Conservation (phyloP, 345 rosid species). For the Microcos paniculata region DNA sequence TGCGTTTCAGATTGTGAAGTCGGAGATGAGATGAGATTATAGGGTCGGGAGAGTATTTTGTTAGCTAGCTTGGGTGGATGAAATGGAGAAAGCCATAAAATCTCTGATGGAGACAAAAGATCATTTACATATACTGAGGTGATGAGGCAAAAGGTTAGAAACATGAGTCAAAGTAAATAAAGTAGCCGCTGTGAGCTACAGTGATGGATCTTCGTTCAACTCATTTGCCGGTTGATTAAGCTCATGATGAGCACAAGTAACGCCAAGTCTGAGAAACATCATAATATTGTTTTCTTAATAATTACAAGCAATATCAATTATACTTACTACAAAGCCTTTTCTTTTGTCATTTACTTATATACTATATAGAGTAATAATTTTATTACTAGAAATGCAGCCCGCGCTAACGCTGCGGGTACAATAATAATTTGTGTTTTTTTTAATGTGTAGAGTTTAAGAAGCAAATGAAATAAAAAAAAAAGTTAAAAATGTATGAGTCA, state of each 20-base stretch:
- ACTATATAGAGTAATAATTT: too few relatives aligned
- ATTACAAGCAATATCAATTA: too few relatives aligned
- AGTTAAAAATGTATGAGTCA: too few relatives aligned
- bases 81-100: constrained; percentile 29
- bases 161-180: constrained; percentile 24
- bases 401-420: too few relatives aligned
- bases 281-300: too few relatives aligned
- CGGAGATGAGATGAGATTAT: constrained; percentile 38
- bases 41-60: constrained; percentile 1
- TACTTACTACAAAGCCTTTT: too few relatives aligned
- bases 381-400: too few relatives aligned
- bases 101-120: constrained; percentile 31
- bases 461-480: too few relatives aligned
- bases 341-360: too few relatives aligned
- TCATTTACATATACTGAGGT: too few relatives aligned
- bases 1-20: constrained; percentile 41
- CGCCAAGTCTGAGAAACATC: neutral
- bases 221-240: neutral
- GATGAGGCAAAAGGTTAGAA: constrained; percentile 28
- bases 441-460: too few relatives aligned
- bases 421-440: too few relatives aligned
- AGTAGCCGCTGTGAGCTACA: constrained; percentile 25
- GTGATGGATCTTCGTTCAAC: constrained; percentile 28
- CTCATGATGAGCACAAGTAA: neutral
- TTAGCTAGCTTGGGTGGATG: constrained; percentile 31